A percentile compares a stretch with the other conserved stretches of the same genome.
Conservation (phyloP, 192 early-diverging fungal species). For the Dimargaris cristalligena region DNA sequence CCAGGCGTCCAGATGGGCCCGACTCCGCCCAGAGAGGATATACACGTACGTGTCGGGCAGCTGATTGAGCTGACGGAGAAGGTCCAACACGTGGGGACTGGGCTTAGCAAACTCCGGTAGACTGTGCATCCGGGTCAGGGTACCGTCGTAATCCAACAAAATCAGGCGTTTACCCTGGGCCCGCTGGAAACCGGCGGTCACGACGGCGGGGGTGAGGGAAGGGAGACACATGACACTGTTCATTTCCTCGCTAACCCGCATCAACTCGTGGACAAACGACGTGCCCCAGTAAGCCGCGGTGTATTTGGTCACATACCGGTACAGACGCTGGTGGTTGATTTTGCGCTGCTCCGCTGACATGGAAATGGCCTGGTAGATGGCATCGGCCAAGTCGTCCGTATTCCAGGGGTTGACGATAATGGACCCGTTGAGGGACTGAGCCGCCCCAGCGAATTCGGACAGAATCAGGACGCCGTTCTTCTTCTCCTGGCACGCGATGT, state of each 20-base stretch:
- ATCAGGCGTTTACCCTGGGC: slow-evolving; percentile 35
- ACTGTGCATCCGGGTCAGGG: slow-evolving; percentile 66
- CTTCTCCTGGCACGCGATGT: slow-evolving; percentile 76
- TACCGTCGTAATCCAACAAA: slow-evolving; percentile 95
- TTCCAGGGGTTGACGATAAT: slow-evolving; percentile 99
- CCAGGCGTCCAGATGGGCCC: slow-evolving; percentile 82
- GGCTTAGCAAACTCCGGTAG: slow-evolving; percentile 91
- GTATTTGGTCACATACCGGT: slow-evolving; percentile 88
- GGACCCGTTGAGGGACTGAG: slow-evolving; percentile 92
- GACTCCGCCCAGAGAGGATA: slow-evolving; percentile 82
- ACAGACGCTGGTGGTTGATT: slow-evolving; percentile 78
- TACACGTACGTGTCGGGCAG: slow-evolving; percentile 85
- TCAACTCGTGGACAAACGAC: slow-evolving; percentile 82
- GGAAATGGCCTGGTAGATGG: slow-evolving; percentile 77
- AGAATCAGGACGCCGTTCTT: slow-evolving; percentile 90
- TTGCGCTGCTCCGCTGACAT: slow-evolving; percentile 73
- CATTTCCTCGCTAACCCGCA: slow-evolving; percentile 32
- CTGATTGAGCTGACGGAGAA: slow-evolving; percentile 48
- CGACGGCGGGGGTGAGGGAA: slow-evolving; percentile 13
- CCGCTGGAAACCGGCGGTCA: neutral
- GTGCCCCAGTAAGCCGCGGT: slow-evolving; percentile 96
- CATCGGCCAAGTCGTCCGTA: slow-evolving; percentile 83
- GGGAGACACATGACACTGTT: slow-evolving; percentile 28
- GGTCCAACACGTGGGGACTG: slow-evolving; percentile 46
- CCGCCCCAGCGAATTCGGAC: slow-evolving; percentile 96